Conservation (phyloP, 2,329 filamentous ascomycete species). For the Fusarium sp. region DNA sequence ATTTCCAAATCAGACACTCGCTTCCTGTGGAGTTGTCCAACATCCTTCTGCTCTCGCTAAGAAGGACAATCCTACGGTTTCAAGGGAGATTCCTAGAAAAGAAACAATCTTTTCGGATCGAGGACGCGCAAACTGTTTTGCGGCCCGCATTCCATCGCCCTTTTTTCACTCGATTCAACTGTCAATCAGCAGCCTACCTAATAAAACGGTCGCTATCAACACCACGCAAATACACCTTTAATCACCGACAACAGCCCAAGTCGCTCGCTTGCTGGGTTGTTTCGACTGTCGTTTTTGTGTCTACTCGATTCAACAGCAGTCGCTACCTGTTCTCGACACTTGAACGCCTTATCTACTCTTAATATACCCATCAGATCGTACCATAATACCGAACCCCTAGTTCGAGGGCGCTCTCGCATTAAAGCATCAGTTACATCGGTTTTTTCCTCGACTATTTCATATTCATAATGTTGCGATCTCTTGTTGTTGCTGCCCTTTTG, state of each 20-base stretch:
- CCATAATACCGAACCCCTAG: slow-evolving; percentile 12
- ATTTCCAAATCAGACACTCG: not conserved
- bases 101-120: not conserved
- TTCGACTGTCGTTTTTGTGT: slow-evolving; percentile 10
- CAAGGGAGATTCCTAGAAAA: slow-evolving; percentile 2
- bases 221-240: not conserved
- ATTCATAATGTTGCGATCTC: slow-evolving; percentile 47
- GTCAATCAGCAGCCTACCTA: slow-evolving; percentile 20
- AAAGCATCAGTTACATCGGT: slow-evolving; percentile 2
- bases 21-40: not conserved
- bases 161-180: not conserved
- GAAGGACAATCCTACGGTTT: not conserved
- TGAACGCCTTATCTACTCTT: slow-evolving; percentile 6
- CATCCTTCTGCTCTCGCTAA: slow-evolving; percentile 15
- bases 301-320: slow-evolving; percentile 13
- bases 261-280: slow-evolving; percentile 30
- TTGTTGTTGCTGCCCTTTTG: slow-evolving; percentile 46
- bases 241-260: slow-evolving; percentile 22
- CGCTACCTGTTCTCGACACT: slow-evolving; percentile 7
- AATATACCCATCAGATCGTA: slow-evolving; percentile 7
- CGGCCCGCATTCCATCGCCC: slow-evolving; percentile 34
- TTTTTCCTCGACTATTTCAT: slow-evolving; percentile 11
- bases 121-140: slow-evolving; percentile 33
- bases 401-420: slow-evolving; percentile 4
- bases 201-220: slow-evolving; percentile 9